Percentiles rank a stretch among this genome's conserved stretches.
Conservation (phyloP, 2,329 filamentous ascomycete genomes). For the Xylariaceae sp. region DNA sequence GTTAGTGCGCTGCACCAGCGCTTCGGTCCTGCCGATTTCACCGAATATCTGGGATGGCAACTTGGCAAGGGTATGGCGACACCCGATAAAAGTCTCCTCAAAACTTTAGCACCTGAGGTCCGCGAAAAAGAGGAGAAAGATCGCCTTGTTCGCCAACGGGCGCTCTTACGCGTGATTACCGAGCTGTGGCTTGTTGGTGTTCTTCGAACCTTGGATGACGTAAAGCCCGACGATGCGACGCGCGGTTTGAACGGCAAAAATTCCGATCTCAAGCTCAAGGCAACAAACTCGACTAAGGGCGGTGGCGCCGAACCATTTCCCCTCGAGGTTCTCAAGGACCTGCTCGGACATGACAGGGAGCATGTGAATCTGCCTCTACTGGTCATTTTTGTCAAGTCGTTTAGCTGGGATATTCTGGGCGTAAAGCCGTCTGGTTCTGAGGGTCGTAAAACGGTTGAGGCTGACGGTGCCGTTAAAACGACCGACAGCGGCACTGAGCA, state of each 20-base stretch:
- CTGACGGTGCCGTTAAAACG: constrained; percentile 63
- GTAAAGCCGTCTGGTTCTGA: constrained; percentile 66
- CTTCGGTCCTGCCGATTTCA: constrained; percentile 86
- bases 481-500: constrained; percentile 43
- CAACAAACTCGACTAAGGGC: constrained; percentile 51
- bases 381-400: constrained; percentile 92
- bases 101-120: constrained; percentile 70
- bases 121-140: constrained; percentile 96
- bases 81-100: constrained; percentile 78
- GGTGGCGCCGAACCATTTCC: constrained; percentile 85
- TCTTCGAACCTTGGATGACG: constrained; percentile 70
- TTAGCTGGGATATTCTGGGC: constrained; percentile 91
- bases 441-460: constrained; percentile 76
- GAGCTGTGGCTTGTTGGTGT: constrained; percentile 94
- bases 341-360: constrained; percentile 88
- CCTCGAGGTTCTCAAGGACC: constrained; percentile 93
- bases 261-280: constrained; percentile 52
- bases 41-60: constrained; percentile 85
- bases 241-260: constrained; percentile 59
- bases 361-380: constrained; percentile 86
- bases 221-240: constrained; percentile 58
- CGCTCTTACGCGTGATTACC: constrained; percentile 82
- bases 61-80: constrained; percentile 86
- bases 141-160: constrained; percentile 75
- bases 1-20: constrained; percentile 93